phyloP scores from a whole-genome alignment of 164 flowering plant genomes.

The Sedum album region DNA sequence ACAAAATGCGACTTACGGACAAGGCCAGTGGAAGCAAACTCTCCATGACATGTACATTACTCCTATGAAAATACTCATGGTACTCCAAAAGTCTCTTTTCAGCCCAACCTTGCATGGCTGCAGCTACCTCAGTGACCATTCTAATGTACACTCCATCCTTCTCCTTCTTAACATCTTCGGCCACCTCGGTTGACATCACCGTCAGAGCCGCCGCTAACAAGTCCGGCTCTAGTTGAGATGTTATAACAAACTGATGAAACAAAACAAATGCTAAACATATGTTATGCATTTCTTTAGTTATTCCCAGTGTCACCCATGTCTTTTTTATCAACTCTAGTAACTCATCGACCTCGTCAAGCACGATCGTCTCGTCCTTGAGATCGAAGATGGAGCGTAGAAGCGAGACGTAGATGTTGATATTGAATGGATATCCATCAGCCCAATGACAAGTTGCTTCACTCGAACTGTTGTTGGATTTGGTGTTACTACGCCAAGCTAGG shows the following conservation, averaged over 20 bases:
- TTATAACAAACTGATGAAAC: slow-evolving; percentile 63
- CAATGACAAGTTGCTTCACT: slow-evolving; percentile 70
- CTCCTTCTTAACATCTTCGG: slow-evolving; percentile 59
- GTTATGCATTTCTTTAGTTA: slow-evolving; percentile 48
- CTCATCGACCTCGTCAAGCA: slow-evolving; percentile 87
- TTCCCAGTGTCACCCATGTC: slow-evolving; percentile 81
- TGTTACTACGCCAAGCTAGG: slow-evolving; percentile 48
- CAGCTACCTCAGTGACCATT: slow-evolving; percentile 37
- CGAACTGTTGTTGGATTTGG: slow-evolving; percentile 19
- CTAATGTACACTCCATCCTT: slow-evolving; percentile 36
- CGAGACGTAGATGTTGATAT: slow-evolving; percentile 57
- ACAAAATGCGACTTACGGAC: slow-evolving; percentile 49
- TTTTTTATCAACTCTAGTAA: slow-evolving; percentile 82
- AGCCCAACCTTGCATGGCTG: slow-evolving; percentile 61
- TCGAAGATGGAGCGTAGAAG: slow-evolving; percentile 72
- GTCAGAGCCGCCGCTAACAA: slow-evolving; percentile 57
- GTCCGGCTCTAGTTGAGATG: slow-evolving; percentile 58
- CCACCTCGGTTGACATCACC: slow-evolving; percentile 55
- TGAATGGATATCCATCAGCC: slow-evolving; percentile 89
- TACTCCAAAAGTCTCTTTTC: slow-evolving; percentile 58
- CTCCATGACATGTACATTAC: slow-evolving; percentile 48
- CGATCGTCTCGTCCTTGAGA: slow-evolving; percentile 60
- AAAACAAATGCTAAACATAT: slow-evolving; percentile 77
- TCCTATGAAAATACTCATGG: slow-evolving; percentile 49
- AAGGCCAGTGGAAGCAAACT: slow-evolving; percentile 57